A percentile compares a stretch with the other conserved stretches of the same genome.
Evolutionary conservation across 306 rosid genomes (phyloP).

Genomic region (Crotalaria pallida): DNA sequence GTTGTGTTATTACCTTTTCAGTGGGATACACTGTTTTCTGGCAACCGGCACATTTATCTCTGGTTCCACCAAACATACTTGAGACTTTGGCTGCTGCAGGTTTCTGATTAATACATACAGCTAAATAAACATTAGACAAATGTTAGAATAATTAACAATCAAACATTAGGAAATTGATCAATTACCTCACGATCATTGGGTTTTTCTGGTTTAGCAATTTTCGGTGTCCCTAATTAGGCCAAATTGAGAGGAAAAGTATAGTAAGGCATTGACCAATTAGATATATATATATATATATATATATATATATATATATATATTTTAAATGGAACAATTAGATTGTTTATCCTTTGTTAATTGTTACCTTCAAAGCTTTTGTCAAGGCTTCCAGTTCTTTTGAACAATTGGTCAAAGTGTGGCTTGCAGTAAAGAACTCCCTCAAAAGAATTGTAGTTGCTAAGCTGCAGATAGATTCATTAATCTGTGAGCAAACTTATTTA

Average conservation of each 20-base stretch:
- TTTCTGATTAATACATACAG: slow-evolving; percentile 48
- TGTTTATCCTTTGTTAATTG: neutral
- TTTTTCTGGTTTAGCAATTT: slow-evolving; percentile 81
- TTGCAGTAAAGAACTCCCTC: slow-evolving; percentile 96
- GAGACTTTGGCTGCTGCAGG: slow-evolving; percentile 65
- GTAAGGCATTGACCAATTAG: neutral
- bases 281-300: too few relatives aligned
- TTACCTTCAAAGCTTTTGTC: slow-evolving; percentile 97
- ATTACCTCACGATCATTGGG: slow-evolving; percentile 63
- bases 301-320: too few relatives aligned
- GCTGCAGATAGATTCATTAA: slow-evolving; percentile 50
- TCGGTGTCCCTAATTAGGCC: slow-evolving; percentile 71
- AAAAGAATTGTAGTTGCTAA: slow-evolving; percentile 95
- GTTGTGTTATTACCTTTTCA: slow-evolving; percentile 58
- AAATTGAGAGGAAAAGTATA: neutral
- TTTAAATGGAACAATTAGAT: neutral
- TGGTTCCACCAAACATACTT: slow-evolving; percentile 89
- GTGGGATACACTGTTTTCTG: slow-evolving; percentile 89
- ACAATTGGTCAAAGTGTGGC: slow-evolving; percentile 94
- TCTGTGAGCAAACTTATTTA: slow-evolving; percentile 18
- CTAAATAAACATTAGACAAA: slow-evolving; percentile 12
- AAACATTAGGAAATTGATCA: neutral
- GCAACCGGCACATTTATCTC: slow-evolving; percentile 95
- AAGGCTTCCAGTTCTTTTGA: slow-evolving; percentile 98
- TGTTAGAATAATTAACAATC: neutral